phyloP scores from a whole-genome alignment of 2,329 filamentous ascomycete genomes.

The Pseudogymnoascus sp. region DNA sequence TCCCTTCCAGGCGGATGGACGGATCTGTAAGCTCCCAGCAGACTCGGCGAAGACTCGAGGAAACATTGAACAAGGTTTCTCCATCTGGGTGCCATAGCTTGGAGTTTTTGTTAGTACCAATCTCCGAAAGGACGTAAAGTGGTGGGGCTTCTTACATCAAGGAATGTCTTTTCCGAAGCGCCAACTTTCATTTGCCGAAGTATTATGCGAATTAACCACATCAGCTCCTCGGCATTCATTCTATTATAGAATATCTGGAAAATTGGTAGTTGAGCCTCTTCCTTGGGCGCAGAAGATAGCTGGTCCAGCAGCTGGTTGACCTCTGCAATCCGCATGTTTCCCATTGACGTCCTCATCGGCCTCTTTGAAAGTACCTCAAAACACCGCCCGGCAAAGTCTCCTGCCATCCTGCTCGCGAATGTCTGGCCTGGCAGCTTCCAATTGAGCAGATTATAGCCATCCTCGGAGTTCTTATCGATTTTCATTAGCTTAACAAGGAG shows the following conservation, averaged over 20 bases:
- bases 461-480: conserved; percentile 83
- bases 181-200: conserved; percentile 67
- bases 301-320: conserved; percentile 81
- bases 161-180: conserved; percentile 80
- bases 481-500: conserved; percentile 87
- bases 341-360: conserved; percentile 63
- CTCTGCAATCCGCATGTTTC: conserved; percentile 77
- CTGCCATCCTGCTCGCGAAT: conserved; percentile 57
- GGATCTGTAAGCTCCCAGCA: conserved; percentile 89
- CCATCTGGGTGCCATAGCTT: conserved; percentile 73
- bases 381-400: conserved; percentile 87
- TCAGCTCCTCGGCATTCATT: conserved; percentile 90
- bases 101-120: neutral
- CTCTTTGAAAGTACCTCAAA: conserved; percentile 80
- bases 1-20: conserved; percentile 61
- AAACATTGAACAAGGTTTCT: conserved; percentile 76
- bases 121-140: neutral
- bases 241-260: conserved; percentile 75
- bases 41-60: conserved; percentile 79
- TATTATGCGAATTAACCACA: conserved; percentile 92
- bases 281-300: conserved; percentile 65
- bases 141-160: conserved; percentile 41
- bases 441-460: conserved; percentile 75
- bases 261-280: conserved; percentile 76
- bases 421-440: conserved; percentile 83